Evolutionary conservation across 2,329 filamentous ascomycete genomes (phyloP), one percentile per base, ranked within the genome.

Genomic region (Beauveria sp.): DNA sequence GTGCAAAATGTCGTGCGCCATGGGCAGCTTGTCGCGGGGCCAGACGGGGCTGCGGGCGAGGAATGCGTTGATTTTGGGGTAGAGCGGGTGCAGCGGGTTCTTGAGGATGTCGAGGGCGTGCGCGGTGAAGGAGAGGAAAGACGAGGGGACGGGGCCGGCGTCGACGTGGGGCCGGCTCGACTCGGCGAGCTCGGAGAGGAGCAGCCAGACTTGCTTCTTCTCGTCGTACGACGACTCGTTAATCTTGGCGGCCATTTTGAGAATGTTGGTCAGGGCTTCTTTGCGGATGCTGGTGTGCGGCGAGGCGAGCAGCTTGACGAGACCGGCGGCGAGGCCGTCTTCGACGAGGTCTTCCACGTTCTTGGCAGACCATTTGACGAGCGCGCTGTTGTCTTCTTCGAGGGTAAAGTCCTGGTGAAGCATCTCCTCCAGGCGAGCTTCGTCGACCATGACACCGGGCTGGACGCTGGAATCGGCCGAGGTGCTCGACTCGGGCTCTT

Each of bases 61-160:
- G 72, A 93, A 97, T 6, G 81, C 79, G 76, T 96, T 96, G 74
- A 95, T 78, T 71, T 96, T 96, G 62, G 86, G 84, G 71, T 96
- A 98, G 43, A 97, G 82, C 63, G 84, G 85, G 70, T 96, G 91
- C 18, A 91, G 80, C 0, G 93, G 93, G 64, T 91, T 87, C 24
- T 81, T 82, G 51, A 96, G 76, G 18, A 96, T 85, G 1, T 82
- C 77, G 8, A 96, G 79, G 1, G 87, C 85, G 65, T 86, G 85
- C 52, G 83, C 81, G 8, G 91, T 87, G 67, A 96, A 95, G 12
- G 88, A 84, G n/a, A 86, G 83, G 6, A 91, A 85, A 14, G 91
- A 80, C 63, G 87, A 91, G 0, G 92, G 88, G 3, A 96, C 77
- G 1, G 88, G 82, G 3, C 76, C 76, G 8, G 77, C 76, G 49